A percentile compares a stretch with the other conserved stretches of the same genome.
Evolutionary conservation across 768 basidiomycete genomes (phyloP).

Genomic region (Psilocybe tampanensis): DNA sequence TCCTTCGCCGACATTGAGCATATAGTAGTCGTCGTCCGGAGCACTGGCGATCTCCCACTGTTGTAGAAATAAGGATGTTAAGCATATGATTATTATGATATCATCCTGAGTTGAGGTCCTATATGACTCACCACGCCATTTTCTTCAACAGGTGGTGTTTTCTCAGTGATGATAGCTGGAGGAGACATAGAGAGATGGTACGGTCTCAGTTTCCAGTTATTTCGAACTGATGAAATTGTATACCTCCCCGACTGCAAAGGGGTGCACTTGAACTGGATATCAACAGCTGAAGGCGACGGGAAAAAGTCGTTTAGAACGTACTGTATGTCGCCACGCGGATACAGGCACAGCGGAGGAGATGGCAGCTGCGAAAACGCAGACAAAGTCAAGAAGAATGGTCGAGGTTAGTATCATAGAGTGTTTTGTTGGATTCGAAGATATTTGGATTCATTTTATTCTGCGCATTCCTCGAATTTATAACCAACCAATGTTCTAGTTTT

Average conservation of each 20-base stretch:
- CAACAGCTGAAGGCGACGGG: not conserved
- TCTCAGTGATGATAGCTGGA: not conserved
- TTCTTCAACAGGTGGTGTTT: not conserved
- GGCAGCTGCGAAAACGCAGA: not conserved
- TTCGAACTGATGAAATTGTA: conserved; percentile 1
- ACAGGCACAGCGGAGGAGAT: not conserved
- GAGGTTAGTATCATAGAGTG: not conserved
- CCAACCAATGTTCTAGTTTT: too few relatives aligned
- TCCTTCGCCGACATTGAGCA: conserved; percentile 4
- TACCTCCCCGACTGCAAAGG: not conserved
- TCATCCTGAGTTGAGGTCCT: not conserved
- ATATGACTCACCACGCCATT: conserved; percentile 2
- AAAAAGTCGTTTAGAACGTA: not conserved
- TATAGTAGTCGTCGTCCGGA: conserved; percentile 2
- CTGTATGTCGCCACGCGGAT: not conserved
- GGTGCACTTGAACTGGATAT: conserved; percentile 11
- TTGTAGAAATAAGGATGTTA: too few relatives aligned
- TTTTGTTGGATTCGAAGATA: not conserved
- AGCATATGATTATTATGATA: not conserved
- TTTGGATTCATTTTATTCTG: too few relatives aligned
- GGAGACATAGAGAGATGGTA: conserved; percentile 4
- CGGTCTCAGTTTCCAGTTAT: conserved; percentile 2
- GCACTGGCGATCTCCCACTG: not conserved
- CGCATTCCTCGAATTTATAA: too few relatives aligned
- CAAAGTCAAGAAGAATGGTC: not conserved